Evolutionary conservation across 441 rosid genomes (phyloP).

Genomic region (Populus hybrid): DNA sequence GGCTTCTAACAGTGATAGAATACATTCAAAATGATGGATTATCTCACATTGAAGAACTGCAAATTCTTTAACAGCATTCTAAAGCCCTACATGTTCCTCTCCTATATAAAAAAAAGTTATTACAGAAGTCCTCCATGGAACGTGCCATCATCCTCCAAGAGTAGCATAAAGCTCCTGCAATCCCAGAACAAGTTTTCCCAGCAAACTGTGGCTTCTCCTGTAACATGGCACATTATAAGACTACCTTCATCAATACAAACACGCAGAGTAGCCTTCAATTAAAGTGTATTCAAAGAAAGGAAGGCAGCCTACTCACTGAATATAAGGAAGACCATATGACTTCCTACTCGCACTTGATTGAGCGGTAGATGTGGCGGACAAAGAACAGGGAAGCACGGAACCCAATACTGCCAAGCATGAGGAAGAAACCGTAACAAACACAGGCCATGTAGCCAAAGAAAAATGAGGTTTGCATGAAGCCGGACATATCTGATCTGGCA

Average conservation of each 20-base stretch:
- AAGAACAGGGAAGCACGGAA: conserved; percentile 48
- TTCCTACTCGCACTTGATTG: conserved; percentile 48
- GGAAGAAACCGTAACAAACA: conserved; percentile 48
- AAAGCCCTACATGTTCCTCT: neutral
- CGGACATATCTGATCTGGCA: conserved; percentile 52
- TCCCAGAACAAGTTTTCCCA: neutral
- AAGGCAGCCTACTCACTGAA: neutral
- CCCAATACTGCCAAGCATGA: conserved; percentile 46
- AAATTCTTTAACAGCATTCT: neutral
- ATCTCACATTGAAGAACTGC: neutral
- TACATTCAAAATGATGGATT: neutral
- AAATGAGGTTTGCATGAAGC: conserved; percentile 57
- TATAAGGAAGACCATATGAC: neutral
- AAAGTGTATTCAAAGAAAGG: neutral
- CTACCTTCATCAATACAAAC: neutral
- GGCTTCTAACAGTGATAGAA: neutral
- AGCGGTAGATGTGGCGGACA: conserved; percentile 49
- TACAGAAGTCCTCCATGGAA: neutral
- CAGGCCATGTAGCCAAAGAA: conserved; percentile 55
- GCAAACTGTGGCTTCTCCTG: neutral
- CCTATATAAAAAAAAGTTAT: neutral
- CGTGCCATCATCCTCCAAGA: neutral
- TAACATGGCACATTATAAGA: neutral
- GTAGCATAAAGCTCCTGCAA: neutral
- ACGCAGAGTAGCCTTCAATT: neutral